Evolutionary conservation across 2,329 filamentous ascomycete genomes (phyloP), one percentile per base, ranked within the genome.

Genomic region (Calonectria hongkongensis): DNA sequence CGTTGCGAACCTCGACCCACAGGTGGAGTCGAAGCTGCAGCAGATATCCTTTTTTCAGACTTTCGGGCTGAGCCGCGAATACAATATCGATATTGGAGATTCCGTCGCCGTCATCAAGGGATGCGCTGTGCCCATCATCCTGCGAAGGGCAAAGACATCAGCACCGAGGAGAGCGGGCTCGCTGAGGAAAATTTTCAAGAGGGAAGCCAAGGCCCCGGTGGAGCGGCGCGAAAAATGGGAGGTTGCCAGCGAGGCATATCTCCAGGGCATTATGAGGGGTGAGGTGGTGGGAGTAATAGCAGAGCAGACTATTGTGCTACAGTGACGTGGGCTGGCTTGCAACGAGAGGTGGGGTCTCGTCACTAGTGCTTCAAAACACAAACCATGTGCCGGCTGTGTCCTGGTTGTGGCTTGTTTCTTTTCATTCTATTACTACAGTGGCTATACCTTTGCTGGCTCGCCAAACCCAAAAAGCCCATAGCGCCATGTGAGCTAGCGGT

Each of bases 221-320:
- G 36, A 60, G 54, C 54, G 30, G 13, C 8, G 54, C 4, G 21
- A 7, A 8, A 60, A 60, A 12, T 60, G 54, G 54, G 54, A 60
- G 54, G 54, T 60, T 27, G 54, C 54, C 36, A 60, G 54, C 54
- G 54, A 60, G 9, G 54, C 54, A 60, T 60, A 60, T 28, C 33
- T 60, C 21, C 54, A 60, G 33, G 54, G 54, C 33, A 39, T 60
- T 18, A 60, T 60, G 54, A 60, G 54, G 36, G 54, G 54, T 12
- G 54, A 60, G 54, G 36, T 41, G 54, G 54, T 60, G 33, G 54
- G 54, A 60, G n/a, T 27, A 36, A 60, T 60, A 41, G 54, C 54
- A 41, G 54, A 60, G 54, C 54, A 41, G 15, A 25, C 54, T 60
- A 60, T 60, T 41, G 54, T 27, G 33, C 54, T 60, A 7, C 54